Percentiles rank a stretch among this genome's conserved stretches.
phyloP scores from a whole-genome alignment of 192 early-diverging fungal genomes.

The Umbelopsis sp. region DNA sequence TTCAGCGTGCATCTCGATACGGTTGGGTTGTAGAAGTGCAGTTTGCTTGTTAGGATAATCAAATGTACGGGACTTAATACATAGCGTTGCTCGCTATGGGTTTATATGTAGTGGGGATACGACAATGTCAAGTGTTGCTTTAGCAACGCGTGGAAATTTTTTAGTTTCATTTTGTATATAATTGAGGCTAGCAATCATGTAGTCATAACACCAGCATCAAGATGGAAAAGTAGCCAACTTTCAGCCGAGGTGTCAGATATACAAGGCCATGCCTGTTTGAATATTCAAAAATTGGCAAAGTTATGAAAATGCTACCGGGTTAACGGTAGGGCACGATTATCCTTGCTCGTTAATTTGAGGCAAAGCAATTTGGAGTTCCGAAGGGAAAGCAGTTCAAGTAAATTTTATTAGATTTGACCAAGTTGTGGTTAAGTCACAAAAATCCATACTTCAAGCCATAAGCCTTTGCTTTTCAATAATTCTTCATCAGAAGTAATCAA shows the following conservation, averaged over 20 bases:
- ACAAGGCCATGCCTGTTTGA: constrained; percentile 9
- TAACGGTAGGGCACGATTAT: constrained; percentile 19
- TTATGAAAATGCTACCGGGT: constrained; percentile 14
- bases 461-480: too few species aligned
- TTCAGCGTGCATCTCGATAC: background rate
- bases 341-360: constrained; percentile 21
- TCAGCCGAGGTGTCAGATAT: constrained; percentile 5
- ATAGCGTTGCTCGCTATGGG: too few species aligned
- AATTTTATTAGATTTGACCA: background rate
- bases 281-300: constrained; percentile 17
- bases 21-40: background rate
- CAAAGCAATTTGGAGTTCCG: background rate
- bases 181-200: constrained; percentile 16
- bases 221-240: constrained; percentile 16
- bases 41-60: too few species aligned
- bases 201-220: constrained; percentile 11
- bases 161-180: background rate
- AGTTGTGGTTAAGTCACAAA: background rate
- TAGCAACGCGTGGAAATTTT: background rate
- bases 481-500: too few species aligned
- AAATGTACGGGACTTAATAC: too few species aligned
- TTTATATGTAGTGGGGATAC: too few species aligned
- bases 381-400: too few species aligned
- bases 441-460: background rate
- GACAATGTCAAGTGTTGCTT: background rate